Percentiles rank a stretch among this genome's conserved stretches.
phyloP scores from a whole-genome alignment of 2,329 filamentous ascomycete species.

The Trichoderma koningii region DNA sequence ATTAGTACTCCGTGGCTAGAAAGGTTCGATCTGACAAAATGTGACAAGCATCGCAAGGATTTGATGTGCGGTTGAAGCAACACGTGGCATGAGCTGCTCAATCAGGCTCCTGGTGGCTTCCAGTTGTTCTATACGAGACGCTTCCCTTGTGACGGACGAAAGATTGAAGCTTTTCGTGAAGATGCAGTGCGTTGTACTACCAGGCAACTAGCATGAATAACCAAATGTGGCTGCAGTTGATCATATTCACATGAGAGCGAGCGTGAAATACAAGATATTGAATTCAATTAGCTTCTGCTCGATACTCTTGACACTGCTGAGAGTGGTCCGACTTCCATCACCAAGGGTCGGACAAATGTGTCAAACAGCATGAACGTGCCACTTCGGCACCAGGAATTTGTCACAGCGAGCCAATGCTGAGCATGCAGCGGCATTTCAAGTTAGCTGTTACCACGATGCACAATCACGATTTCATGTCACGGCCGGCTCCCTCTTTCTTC shows the following conservation, averaged over 20 bases:
- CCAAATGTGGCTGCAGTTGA: not conserved
- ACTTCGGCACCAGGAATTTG: conserved; percentile 4
- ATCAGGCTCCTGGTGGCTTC: not conserved
- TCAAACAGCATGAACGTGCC: not conserved
- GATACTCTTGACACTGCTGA: not conserved
- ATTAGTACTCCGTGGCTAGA: not conserved
- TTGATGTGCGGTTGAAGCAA: not conserved
- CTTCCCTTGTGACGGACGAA: not conserved
- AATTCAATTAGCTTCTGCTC: not conserved
- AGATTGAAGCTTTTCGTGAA: not conserved
- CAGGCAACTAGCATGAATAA: not conserved
- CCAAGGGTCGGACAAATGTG: not conserved
- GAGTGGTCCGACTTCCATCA: not conserved
- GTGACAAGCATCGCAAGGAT: not conserved
- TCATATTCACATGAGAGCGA: not conserved
- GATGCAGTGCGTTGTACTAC: not conserved
- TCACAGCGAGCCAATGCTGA: not conserved
- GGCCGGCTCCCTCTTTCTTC: not conserved
- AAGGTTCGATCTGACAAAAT: not conserved
- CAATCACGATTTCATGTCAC: not conserved
- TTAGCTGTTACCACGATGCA: not conserved
- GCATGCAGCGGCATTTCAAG: not conserved
- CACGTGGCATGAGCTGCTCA: not conserved
- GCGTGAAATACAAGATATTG: not conserved
- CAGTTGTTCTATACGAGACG: conserved; percentile 11